Evolutionary conservation across 2,329 filamentous ascomycete genomes (phyloP).

Genomic region (Penicillium sp.): DNA sequence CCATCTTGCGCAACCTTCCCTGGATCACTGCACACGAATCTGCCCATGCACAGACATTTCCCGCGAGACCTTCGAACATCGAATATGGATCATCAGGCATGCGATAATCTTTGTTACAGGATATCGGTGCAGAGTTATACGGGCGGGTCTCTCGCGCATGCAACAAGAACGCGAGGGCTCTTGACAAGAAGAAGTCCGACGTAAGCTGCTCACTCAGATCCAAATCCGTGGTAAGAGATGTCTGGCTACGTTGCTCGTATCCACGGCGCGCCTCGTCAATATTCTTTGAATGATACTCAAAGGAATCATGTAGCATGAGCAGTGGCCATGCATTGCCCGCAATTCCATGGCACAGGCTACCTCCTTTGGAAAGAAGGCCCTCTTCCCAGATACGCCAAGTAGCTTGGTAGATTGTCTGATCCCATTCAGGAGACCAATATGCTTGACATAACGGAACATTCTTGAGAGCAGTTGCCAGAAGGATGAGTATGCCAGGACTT

Average conservation of each 20-base stretch:
- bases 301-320: conserved; percentile 37
- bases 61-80: conserved; percentile 42
- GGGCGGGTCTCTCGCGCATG: conserved; percentile 40
- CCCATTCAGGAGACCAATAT: conserved; percentile 41
- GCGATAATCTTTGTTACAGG: conserved; percentile 33
- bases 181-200: conserved; percentile 42
- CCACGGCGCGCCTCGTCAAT: conserved; percentile 23
- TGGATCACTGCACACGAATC: conserved; percentile 39
- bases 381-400: conserved; percentile 42
- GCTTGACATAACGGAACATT: conserved; percentile 24
- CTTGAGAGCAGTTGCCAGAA: conserved; percentile 35
- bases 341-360: conserved; percentile 43
- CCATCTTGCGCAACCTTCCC: conserved; percentile 35
- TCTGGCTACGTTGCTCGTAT: conserved; percentile 19
- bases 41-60: conserved; percentile 43
- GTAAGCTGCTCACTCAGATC: no score
- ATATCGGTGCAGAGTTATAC: conserved; percentile 24
- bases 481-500: conserved; percentile 37
- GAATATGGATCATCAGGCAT: conserved; percentile 42
- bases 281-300: conserved; percentile 30
- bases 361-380: conserved; percentile 43
- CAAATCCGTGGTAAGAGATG: conserved; percentile 29
- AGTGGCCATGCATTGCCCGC: conserved; percentile 44
- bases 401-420: conserved; percentile 33
- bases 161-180: conserved; percentile 37